Conservation (phyloP, 495 filamentous ascomycete genomes). For the Neurospora discreta region DNA sequence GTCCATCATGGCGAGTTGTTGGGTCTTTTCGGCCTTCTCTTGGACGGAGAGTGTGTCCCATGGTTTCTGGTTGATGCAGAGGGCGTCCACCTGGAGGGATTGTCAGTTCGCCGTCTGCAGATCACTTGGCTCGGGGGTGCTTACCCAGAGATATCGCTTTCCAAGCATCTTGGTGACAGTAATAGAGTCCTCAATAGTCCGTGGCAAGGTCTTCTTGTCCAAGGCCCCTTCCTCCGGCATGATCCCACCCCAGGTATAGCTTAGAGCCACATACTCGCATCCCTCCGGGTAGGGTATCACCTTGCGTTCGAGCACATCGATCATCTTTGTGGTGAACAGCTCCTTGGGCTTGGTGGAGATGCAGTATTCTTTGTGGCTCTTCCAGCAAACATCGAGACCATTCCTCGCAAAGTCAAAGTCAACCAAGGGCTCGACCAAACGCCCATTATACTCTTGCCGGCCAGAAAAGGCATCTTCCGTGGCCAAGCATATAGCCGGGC, state of each 20-base stretch:
- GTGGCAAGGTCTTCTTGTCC: constrained; percentile 8
- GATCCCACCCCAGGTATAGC: constrained; percentile 13
- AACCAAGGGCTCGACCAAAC: not conserved
- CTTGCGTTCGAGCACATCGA: constrained; percentile 8
- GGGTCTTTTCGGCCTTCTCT: constrained; percentile 2
- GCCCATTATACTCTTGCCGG: not conserved
- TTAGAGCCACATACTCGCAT: constrained; percentile 11
- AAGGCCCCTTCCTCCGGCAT: constrained; percentile 4
- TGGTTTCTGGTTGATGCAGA: constrained; percentile 13
- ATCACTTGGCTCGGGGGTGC: not conserved
- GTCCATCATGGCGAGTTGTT: constrained; percentile 9
- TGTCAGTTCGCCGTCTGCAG: not conserved
- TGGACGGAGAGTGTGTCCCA: not conserved
- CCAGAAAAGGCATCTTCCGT: not conserved
- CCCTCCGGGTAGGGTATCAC: constrained; percentile 8
- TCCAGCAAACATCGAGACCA: constrained; percentile 2
- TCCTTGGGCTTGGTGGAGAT: not conserved
- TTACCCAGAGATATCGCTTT: constrained; percentile 12
- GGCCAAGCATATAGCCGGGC: constrained; percentile 2
- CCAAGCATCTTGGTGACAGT: constrained; percentile 8
- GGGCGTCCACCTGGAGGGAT: constrained; percentile 6
- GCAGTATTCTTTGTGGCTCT: not conserved
- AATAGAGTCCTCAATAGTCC: constrained; percentile 16
- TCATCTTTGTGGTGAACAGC: constrained; percentile 2
- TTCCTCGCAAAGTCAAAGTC: not conserved